Base-by-base conservation (phyloP, 2,329 filamentous ascomycete species). In the Apiospora arundinis region DNA sequence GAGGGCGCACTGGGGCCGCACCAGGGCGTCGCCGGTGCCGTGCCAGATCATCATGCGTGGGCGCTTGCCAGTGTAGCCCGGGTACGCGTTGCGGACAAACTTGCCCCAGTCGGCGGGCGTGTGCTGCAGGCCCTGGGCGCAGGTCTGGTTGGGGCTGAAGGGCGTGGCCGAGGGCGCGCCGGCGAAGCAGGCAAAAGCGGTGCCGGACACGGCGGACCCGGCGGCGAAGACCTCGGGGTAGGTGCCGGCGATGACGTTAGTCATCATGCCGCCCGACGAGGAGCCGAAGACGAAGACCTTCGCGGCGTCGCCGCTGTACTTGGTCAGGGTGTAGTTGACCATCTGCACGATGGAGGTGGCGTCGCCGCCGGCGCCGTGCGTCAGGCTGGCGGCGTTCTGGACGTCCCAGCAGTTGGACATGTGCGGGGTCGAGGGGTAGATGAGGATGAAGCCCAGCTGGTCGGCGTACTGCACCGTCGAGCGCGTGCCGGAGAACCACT, bases 1-100 rank as follows among this genome's bases (percentile, higher is more conserved):
- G 23, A 72, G 71, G 16, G 73, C 72, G 69, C 79, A 80, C 9
- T 76, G 72, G 25, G 75, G 74, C 18, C 71, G 73, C 14, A 82
- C 78, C 9, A 80, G 73, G 2, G 70, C 74, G 69, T 83, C 82
- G n/a, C 72, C 75, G 16, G 76, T 77, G 21, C 82, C 82, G 63
- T 83, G 82, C 72, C 75, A 82, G 14, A 80, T 80, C 72, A 78
- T 75, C 76, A 83, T 75, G 42, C 78, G 76, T 1, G 82, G 80
- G 28, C 80, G 78, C 4, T 72, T 69, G n/a, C 81, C 81, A 1
- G 40, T 77, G 69, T 81, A 83, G 1, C 78, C 78, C 3, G 81
- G 80, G 71, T 81, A 82, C 70, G 78, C 78, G n/a, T 77, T 77
- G 28, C 76, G 76, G 25, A 78, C 82, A 32, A 78, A 75, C 1